Evolutionary conservation across 371 early-diverging fungal species (phyloP).

Genomic region (Rhizopus microsporus): DNA sequence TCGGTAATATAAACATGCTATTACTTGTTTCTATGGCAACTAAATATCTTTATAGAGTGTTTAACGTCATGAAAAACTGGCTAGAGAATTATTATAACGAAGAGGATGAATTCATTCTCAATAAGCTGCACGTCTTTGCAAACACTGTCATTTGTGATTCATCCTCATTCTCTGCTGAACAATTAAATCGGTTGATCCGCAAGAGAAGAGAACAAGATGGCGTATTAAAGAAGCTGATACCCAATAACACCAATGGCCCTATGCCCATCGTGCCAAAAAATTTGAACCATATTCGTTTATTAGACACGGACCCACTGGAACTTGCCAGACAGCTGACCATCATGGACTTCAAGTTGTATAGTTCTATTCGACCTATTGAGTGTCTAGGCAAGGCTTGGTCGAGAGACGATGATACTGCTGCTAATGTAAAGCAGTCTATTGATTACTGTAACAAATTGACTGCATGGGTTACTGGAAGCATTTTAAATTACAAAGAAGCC

Average conservation of each 20-base stretch:
- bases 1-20: constrained; percentile 37
- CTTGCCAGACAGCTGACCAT: constrained; percentile 92
- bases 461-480: constrained; percentile 80
- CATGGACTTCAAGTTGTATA: constrained; percentile 79
- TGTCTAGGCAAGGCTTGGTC: constrained; percentile 91
- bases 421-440: constrained; percentile 77
- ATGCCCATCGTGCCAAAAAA: constrained; percentile 70
- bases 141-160: constrained; percentile 72
- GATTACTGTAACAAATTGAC: constrained; percentile 68
- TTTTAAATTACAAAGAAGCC: constrained; percentile 74
- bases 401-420: constrained; percentile 60
- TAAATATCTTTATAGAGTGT: constrained; percentile 51
- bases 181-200: constrained; percentile 68
- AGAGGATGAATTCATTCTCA: constrained; percentile 66
- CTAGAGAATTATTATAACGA: constrained; percentile 85
- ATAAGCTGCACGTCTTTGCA: constrained; percentile 78
- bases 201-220: constrained; percentile 64
- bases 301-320: constrained; percentile 91
- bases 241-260: constrained; percentile 44
- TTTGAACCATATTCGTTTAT: constrained; percentile 62
- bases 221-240: constrained; percentile 61
- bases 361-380: constrained; percentile 82
- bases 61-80: constrained; percentile 90
- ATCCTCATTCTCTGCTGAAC: constrained; percentile 71
- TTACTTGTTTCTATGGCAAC: not conserved